Evolutionary conservation across 768 basidiomycete genomes (phyloP), one percentile per base, ranked within the genome.

Genomic region (Pleurotus ostreatus): DNA sequence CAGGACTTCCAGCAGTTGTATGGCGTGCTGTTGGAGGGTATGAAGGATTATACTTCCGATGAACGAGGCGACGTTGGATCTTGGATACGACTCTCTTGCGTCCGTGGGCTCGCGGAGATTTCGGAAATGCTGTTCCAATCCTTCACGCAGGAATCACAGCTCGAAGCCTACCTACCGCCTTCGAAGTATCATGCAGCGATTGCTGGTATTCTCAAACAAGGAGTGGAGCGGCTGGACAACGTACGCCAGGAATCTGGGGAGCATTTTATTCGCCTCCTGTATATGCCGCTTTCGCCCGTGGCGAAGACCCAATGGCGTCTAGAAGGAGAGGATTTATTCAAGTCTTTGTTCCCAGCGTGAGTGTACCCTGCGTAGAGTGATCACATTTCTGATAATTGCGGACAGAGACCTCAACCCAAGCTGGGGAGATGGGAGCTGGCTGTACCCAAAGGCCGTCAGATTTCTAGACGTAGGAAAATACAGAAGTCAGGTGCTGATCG

Each of bases 61-160:
- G 91, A 97, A 66, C 85, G 96, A 61, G 96, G 96, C 3, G 97
- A 99, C 66, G 89, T 99, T 38, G 96, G 96, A 41, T 98, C 96
- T 2, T 97, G 94, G 94, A 81, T 94, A 51, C 89, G 96, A 59
- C 80, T 89, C 5, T 83, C 85, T 2, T 90, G 87, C 63, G 79
- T 94, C 49, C 76, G 76, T 46, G 87, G 88, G 8, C 71, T 94
- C 55, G 76, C 82, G 15, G 71, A 74, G 6, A 70, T 84, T 57
- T 72, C 80, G 44, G 73, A 78, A 62, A 72, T 80, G 22, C 63
- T 92, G 3, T 75, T 88, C 61, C 63, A 68, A 11, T 65, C 74
- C 45, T 76, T 81, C 22, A 63, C 56, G 52, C 62, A 60, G n/a
- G 62, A 82, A 26, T 64, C 74, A 1, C 69, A 78, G 49, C 80